Conservation (phyloP, 2,329 filamentous ascomycete species). For the Verruconis gallopava region DNA sequence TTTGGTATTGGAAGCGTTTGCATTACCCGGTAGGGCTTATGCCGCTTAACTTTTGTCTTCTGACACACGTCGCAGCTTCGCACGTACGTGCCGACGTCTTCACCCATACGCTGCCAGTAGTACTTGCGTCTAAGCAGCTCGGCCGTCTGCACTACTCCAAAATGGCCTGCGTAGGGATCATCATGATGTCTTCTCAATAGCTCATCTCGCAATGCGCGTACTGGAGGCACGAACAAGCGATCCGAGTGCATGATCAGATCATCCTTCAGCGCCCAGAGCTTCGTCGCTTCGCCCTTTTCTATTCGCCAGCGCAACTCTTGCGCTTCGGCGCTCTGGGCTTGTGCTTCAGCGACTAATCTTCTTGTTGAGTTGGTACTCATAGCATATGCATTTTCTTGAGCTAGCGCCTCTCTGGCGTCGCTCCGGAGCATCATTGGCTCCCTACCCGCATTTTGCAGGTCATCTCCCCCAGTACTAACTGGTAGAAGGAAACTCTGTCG, state of each 20-base stretch:
- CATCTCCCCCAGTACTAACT: too few species aligned
- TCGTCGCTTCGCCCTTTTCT: not conserved
- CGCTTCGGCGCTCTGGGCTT: not conserved
- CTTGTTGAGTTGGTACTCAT: not conserved
- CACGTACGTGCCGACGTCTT: constrained; percentile 14
- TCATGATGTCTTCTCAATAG: constrained; percentile 3
- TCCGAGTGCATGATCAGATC: not conserved
- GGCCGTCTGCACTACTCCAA: constrained; percentile 1
- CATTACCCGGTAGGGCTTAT: constrained; percentile 8
- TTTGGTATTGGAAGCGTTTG: constrained; percentile 8
- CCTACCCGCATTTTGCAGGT: too few species aligned
- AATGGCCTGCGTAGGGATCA: constrained; percentile 3
- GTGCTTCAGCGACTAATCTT: not conserved
- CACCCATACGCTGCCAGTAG: constrained; percentile 14
- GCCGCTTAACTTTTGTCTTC: constrained; percentile 3
- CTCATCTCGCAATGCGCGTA: not conserved
- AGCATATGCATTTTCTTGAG: too few species aligned
- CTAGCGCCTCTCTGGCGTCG: too few species aligned
- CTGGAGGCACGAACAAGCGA: not conserved
- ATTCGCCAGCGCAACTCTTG: not conserved
- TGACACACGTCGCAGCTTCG: constrained; percentile 11
- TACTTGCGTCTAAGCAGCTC: constrained; percentile 2
- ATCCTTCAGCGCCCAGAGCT: not conserved
- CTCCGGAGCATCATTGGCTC: too few species aligned
- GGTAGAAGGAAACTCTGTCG: too few species aligned